phyloP scores from a whole-genome alignment of 305 asterid genomes.

The Fraxinus xanthoxyloides region DNA sequence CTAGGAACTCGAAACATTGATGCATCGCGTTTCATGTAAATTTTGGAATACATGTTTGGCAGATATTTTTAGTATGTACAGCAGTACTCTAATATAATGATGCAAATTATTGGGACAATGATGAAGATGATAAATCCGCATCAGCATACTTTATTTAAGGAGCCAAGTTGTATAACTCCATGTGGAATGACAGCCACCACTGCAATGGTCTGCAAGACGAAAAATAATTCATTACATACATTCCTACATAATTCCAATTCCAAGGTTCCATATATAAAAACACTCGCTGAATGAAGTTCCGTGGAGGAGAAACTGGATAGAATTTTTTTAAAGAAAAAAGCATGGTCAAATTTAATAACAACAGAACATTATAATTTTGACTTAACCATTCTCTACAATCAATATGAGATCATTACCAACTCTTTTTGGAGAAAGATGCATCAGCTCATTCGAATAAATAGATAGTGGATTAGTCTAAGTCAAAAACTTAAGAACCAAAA shows the following conservation, averaged over 20 bases:
- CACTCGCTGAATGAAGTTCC: conserved; percentile 16
- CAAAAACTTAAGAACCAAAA: background rate
- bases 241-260: conserved; percentile 8
- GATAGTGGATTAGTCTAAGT: background rate
- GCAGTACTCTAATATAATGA: conserved; percentile 1
- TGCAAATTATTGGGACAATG: background rate
- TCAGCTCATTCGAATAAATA: conserved; percentile 1
- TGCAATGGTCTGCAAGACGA: conserved; percentile 75
- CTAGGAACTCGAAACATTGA: background rate
- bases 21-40: background rate
- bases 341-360: conserved; percentile 4
- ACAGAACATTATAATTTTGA: conserved; percentile 1
- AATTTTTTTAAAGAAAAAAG: background rate
- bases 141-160: conserved; percentile 61
- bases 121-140: conserved; percentile 6
- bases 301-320: background rate
- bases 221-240: conserved; percentile 8
- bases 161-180: conserved; percentile 91
- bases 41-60: background rate
- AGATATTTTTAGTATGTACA: background rate
- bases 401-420: background rate
- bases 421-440: background rate
- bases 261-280: background rate
- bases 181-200: conserved; percentile 78
- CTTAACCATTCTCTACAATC: background rate